A percentile compares a stretch with the other conserved stretches of the same genome.
phyloP scores from a whole-genome alignment of 2,329 filamentous ascomycete genomes.

The Rhexocercosporidium sp. region DNA sequence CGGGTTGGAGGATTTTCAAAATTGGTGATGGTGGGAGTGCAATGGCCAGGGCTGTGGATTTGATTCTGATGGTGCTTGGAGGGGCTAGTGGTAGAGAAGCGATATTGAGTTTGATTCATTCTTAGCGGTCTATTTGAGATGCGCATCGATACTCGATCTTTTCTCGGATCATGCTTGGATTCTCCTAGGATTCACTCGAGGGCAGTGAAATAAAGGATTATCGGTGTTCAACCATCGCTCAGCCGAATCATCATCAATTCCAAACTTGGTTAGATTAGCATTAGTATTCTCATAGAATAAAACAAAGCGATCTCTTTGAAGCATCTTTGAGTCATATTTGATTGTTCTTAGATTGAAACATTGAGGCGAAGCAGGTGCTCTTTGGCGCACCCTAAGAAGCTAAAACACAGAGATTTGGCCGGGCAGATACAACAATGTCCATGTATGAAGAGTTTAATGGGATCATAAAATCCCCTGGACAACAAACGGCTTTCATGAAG shows the following conservation, averaged over 20 bases:
- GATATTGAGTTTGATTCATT: not conserved
- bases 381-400: too few species aligned
- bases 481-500: too few species aligned
- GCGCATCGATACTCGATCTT: not conserved
- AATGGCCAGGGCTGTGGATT: not conserved
- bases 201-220: not conserved
- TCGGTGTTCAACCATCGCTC: not conserved
- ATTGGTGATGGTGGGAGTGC: not conserved
- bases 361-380: not conserved
- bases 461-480: too few species aligned
- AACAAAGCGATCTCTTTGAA: not conserved
- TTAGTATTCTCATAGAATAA: not conserved
- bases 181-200: not conserved
- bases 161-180: not conserved
- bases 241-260: not conserved
- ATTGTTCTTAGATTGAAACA: too few species aligned
- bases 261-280: conserved; percentile 1
- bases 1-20: not conserved
- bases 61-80: not conserved
- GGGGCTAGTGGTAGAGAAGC: not conserved
- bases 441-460: too few species aligned
- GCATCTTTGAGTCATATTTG: too few species aligned
- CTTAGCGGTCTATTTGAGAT: not conserved
- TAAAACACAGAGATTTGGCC: too few species aligned
- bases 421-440: too few species aligned